Percentiles rank a stretch among this genome's conserved stretches.
phyloP scores from a whole-genome alignment of 495 filamentous ascomycete genomes.

The Hypoxylon rickii region DNA sequence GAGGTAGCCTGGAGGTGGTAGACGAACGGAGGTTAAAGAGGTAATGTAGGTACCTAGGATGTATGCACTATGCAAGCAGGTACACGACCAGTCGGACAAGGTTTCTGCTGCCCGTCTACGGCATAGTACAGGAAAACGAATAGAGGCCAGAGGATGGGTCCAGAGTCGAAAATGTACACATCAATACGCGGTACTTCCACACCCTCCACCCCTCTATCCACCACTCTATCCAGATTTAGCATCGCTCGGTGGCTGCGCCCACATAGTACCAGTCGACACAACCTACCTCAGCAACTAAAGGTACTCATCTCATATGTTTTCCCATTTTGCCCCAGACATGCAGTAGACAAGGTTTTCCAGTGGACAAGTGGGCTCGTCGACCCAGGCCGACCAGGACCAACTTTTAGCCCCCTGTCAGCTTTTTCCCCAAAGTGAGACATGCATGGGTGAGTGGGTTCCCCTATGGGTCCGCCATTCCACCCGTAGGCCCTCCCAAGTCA shows the following conservation, averaged over 20 bases:
- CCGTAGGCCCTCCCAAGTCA: constrained; percentile 38
- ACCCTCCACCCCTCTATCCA: constrained; percentile 2
- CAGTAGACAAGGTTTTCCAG: constrained; percentile 36
- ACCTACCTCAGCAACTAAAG: too few relatives aligned
- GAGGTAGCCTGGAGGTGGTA: too few relatives aligned
- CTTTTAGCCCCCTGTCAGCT: constrained; percentile 45
- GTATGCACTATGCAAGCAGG: constrained; percentile 26
- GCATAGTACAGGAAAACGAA: constrained; percentile 4
- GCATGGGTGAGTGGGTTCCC: constrained; percentile 39
- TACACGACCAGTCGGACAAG: constrained; percentile 34
- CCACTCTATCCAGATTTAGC: constrained; percentile 41
- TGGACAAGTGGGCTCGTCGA: constrained; percentile 30
- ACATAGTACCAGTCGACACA: constrained; percentile 39
- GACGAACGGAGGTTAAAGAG: constrained; percentile 33
- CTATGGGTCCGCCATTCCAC: constrained; percentile 38
- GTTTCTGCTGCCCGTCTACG: constrained; percentile 24
- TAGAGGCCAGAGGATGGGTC: neutral
- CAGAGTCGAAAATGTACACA: constrained; percentile 25
- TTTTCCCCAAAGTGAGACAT: constrained; percentile 50
- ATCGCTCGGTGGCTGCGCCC: constrained; percentile 43
- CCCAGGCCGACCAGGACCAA: constrained; percentile 29
- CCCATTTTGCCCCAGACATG: constrained; percentile 55
- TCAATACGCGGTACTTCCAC: constrained; percentile 33
- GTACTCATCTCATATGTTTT: constrained; percentile 59
- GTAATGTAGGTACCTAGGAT: too few relatives aligned